Evolutionary conservation across 805 yeast genomes (phyloP).

Genomic region (Metschnikowia gelsemii): DNA sequence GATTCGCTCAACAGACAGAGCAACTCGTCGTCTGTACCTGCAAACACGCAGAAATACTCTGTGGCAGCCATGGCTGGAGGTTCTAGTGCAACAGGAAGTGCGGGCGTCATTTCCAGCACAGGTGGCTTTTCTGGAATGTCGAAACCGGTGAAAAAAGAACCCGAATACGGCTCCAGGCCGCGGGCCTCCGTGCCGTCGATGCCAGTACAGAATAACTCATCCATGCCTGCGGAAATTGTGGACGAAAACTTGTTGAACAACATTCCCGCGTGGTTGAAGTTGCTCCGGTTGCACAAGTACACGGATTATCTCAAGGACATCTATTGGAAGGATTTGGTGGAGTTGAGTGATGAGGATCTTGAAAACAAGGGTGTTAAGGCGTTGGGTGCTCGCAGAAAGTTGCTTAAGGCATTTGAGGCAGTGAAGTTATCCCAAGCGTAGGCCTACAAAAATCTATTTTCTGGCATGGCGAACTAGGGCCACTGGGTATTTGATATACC

Average conservation of each 20-base stretch:
- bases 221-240: conserved; percentile 45
- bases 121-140: too few species aligned
- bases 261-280: conserved; percentile 89
- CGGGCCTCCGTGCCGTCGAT: conserved; percentile 12
- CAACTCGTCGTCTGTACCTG: conserved; percentile 41
- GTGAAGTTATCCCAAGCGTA: conserved; percentile 44
- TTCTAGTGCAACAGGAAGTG: not conserved
- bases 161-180: conserved; percentile 11
- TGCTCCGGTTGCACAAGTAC: conserved; percentile 88
- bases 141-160: conserved; percentile 9
- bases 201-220: conserved; percentile 15
- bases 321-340: conserved; percentile 77
- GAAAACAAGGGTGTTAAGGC: conserved; percentile 86
- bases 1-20: conserved; percentile 38
- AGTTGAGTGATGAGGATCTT: conserved; percentile 64
- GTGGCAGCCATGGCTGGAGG: conserved; percentile 2
- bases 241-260: conserved; percentile 57
- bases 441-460: too few species aligned
- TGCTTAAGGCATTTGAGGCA: conserved; percentile 85
- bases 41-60: conserved; percentile 21
- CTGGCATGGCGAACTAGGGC: not conserved
- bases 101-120: not conserved
- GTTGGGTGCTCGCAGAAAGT: conserved; percentile 91
- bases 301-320: conserved; percentile 76
- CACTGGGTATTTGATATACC: conserved; percentile 7